phyloP scores from a whole-genome alignment of 2,329 filamentous ascomycete genomes.

The Colletotrichum phormii region DNA sequence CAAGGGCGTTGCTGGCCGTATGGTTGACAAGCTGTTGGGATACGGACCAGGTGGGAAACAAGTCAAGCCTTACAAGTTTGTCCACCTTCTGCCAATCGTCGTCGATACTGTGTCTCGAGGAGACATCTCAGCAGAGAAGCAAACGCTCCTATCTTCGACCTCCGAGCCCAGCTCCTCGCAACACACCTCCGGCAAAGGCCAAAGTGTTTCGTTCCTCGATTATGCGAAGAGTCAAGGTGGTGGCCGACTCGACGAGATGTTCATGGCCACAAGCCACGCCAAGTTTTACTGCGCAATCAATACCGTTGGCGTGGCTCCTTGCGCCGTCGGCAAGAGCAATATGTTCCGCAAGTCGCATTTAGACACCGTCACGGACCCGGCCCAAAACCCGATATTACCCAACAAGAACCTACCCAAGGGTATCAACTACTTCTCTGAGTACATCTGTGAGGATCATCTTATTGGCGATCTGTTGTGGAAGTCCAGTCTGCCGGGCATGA shows the following conservation, averaged over 20 bases:
- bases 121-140: slow-evolving; percentile 41
- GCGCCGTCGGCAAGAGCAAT: slow-evolving; percentile 95
- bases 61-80: slow-evolving; percentile 82
- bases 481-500: slow-evolving; percentile 70
- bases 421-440: slow-evolving; percentile 92
- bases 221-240: slow-evolving; percentile 66
- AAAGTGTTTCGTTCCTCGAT: slow-evolving; percentile 40
- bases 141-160: slow-evolving; percentile 48
- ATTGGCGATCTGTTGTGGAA: slow-evolving; percentile 94
- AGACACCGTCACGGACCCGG: slow-evolving; percentile 73
- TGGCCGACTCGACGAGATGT: slow-evolving; percentile 91
- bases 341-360: slow-evolving; percentile 97
- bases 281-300: slow-evolving; percentile 99
- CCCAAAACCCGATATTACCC: slow-evolving; percentile 56
- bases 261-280: slow-evolving; percentile 91
- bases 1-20: slow-evolving; percentile 81
- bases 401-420: slow-evolving; percentile 66
- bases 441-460: slow-evolving; percentile 97
- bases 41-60: slow-evolving; percentile 61
- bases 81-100: slow-evolving; percentile 91
- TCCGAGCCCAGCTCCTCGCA: slow-evolving; percentile 46
- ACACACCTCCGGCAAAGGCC: slow-evolving; percentile 31
- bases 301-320: slow-evolving; percentile 88
- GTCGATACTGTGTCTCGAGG: slow-evolving; percentile 73
- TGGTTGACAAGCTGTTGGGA: slow-evolving; percentile 90